Evolutionary conservation across 1,284 basidiomycete species (phyloP), one percentile per base, ranked within the genome.

Genomic region (Tilletia walkeri): DNA sequence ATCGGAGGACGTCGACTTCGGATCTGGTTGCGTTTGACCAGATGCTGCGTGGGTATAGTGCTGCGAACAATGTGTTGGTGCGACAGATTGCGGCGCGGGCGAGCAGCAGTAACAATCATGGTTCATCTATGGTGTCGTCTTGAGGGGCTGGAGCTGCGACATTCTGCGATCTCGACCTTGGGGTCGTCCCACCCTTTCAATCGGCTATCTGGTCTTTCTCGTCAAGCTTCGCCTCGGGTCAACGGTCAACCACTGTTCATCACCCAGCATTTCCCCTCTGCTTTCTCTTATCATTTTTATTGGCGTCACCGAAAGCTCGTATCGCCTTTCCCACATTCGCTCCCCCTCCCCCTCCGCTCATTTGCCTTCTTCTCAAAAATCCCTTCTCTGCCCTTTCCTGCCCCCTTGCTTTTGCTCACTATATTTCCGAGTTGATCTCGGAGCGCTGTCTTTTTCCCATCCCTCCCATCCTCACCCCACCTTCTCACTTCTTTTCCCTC

Each of bases 71-170:
- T 16, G 59, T 16, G 16, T 34, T 63, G 34, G 36, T 41, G 12
- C 34, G 59, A 14, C 59, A 63, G 36, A 63, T 63, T 38, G 59
- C 59, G 16, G 59, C 59, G 30, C 59, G 59, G 30, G 59, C 59
- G 36, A 63, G 59, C 38, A 63, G 59, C n/a, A 63, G 59, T n/a
- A 41, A 41, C 36, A 63, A 41, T 39, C 54, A 56, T 30, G 54
- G 54, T 6, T 56, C 54, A 6, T 12, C 54, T 30, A 56, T 56
- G 54, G 54, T 56, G n/a, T 20, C 54, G 34, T 56, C 54, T 20
- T 56, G 34, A 56, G 41, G 41, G 14, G 24, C 24, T 30, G 24
- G 41, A 45, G 41, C 1, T 14, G 41, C 41, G 41, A 30, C 24
- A 30, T 30, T 30, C 24, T 30, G 24, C 24, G 24, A 30, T 30